These are phyloP conservation scores for Alnus glutinosa DNA, from an alignment of 306 rosid species.

Conservation along the genomic window DNA sequence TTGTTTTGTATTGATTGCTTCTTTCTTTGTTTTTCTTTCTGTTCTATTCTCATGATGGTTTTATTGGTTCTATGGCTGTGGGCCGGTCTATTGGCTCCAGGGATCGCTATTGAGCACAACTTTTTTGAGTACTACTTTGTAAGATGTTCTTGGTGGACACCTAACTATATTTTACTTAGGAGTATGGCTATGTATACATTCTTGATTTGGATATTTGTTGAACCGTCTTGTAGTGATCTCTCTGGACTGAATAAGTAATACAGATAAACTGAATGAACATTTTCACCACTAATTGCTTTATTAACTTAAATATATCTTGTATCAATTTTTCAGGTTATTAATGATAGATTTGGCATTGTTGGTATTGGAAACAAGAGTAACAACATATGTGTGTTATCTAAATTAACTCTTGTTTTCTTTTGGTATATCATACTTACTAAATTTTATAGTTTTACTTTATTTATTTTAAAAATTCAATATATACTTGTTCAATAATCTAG, in stretches of 20 bases:
- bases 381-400: too few relatives aligned
- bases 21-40: not conserved
- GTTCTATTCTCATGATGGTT: not conserved
- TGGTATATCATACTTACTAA: too few relatives aligned
- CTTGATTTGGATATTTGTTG: not conserved
- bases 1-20: slow-evolving; percentile 1
- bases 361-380: too few relatives aligned
- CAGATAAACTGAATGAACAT: not conserved
- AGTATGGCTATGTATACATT: not conserved
- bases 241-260: not conserved
- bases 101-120: slow-evolving; percentile 8
- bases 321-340: too few relatives aligned
- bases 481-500: too few relatives aligned
- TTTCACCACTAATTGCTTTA: not conserved
- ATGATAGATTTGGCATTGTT: too few relatives aligned
- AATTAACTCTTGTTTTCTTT: too few relatives aligned
- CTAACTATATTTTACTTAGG: not conserved
- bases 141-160: not conserved
- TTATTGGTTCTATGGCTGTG: slow-evolving; percentile 10
- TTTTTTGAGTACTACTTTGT: not conserved
- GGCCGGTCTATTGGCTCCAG: slow-evolving; percentile 31
- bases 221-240: not conserved
- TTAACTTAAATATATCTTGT: too few relatives aligned
- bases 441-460: too few relatives aligned
- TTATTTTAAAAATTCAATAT: too few relatives aligned